phyloP scores from a whole-genome alignment of 75 land plant genomes.

The Gnetum montanum region DNA sequence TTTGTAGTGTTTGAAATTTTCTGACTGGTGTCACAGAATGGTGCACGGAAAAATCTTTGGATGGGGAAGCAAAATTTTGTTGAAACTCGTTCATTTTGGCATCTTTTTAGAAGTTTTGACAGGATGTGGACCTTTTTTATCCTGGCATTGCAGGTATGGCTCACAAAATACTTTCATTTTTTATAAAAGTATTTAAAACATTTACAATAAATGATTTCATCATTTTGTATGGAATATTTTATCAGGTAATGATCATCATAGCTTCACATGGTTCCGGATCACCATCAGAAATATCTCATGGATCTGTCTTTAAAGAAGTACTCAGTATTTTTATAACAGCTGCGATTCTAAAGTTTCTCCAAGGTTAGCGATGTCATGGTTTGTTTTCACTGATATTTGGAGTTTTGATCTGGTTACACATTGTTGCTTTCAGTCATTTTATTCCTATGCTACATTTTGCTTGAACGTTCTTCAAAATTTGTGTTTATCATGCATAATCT shows the following conservation, averaged over 20 bases:
- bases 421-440: too few species aligned
- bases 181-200: too few species aligned
- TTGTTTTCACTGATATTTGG: neutral
- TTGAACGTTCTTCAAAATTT: too few species aligned
- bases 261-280: conserved; percentile 64
- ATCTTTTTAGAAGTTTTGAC: conserved; percentile 84
- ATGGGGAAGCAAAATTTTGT: conserved; percentile 84
- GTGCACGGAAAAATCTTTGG: conserved; percentile 19
- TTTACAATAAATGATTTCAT: too few species aligned
- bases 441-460: too few species aligned
- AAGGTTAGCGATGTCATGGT: conserved; percentile 31
- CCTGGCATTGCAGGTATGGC: conserved; percentile 64
- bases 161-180: too few species aligned
- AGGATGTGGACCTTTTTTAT: conserved; percentile 89
- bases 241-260: conserved; percentile 77
- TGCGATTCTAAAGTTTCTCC: conserved; percentile 57
- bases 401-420: neutral
- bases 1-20: too few species aligned
- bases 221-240: too few species aligned
- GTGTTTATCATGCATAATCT: too few species aligned
- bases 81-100: conserved; percentile 91
- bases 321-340: conserved; percentile 88
- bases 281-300: conserved; percentile 40
- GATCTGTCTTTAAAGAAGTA: conserved; percentile 47
- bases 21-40: too few species aligned